Base-by-base conservation (phyloP, 257 asterid genomes). In the Nicotiana knightiana region DNA sequence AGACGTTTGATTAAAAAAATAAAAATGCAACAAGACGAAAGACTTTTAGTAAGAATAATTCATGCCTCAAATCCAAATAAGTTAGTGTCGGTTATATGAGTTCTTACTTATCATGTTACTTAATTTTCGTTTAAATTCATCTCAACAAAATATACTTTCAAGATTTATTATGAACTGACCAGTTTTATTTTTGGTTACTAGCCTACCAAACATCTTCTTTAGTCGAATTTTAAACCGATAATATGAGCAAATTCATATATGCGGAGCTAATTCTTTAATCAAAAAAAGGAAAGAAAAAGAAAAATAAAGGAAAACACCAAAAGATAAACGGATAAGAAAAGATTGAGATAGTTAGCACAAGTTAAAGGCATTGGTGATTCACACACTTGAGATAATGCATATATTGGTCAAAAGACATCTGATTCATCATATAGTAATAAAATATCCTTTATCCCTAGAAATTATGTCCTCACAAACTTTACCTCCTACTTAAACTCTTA, bases 381-480 rank as follows among this genome's bases (percentile, higher is more conserved):
- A 15, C 13, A 67, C 18, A 17, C n/a, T 67, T 32, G 76, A 32
- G 33, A 26, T 67, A 26, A 43, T 67, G 43, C 32, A 26, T 67
- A 15, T 15, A 6, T 67, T 67, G 76, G 76, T 67, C 16, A 11
- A 12, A 26, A 10, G 7, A 18, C 58, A 53, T 53, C 18, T 53
- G 58, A 1, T 28, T 58, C 26, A 51, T 75, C 46, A 48, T 26
- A 15, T 13, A 39, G 62, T 65, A 39, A 3, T 39, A 21, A 61
- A 24, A 24, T 7, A 39, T 12, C 16, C 13, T 32, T 53, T 37
- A 3, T 16, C 15, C 2, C 79, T 53, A 28, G 51, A 70, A 79
- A 70, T 54, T 79, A 67, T 82, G 82, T 79, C 88, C 88, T 79
- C 84, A 79, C 65, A 82, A 78, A 63, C 67, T 32, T 37, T 70